phyloP scores from a whole-genome alignment of 2,329 filamentous ascomycete genomes.

The Onygenales sp. region DNA sequence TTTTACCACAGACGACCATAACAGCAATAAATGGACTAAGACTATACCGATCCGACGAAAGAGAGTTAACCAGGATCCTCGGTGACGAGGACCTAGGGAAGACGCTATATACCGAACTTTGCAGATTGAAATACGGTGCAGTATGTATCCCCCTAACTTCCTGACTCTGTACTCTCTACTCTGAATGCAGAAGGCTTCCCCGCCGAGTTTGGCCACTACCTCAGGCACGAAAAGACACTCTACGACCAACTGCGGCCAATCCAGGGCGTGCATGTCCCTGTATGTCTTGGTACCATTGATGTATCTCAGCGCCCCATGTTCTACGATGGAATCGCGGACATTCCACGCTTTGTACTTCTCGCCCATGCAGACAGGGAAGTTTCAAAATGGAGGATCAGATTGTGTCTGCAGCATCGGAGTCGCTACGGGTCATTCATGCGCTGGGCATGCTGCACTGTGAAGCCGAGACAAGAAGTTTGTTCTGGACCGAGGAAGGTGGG shows the following conservation, averaged over 20 bases:
- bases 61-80: too few relatives aligned
- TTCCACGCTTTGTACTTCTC: conserved; percentile 8
- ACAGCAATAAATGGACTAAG: too few relatives aligned
- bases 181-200: conserved; percentile 9
- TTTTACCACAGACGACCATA: too few relatives aligned
- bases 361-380: conserved; percentile 6
- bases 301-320: conserved; percentile 4
- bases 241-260: conserved; percentile 10
- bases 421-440: conserved; percentile 7
- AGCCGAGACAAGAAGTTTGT: conserved; percentile 5
- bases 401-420: background rate
- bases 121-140: too few relatives aligned
- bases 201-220: conserved; percentile 3
- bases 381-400: background rate
- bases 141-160: too few relatives aligned
- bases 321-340: conserved; percentile 8
- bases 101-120: too few relatives aligned
- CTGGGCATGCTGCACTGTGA: conserved; percentile 8
- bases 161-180: too few relatives aligned
- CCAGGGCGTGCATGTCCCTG: conserved; percentile 12
- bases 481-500: conserved; percentile 8
- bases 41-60: too few relatives aligned
- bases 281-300: conserved; percentile 13
- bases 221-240: conserved; percentile 11
- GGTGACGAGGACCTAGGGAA: too few relatives aligned